phyloP scores from a whole-genome alignment of 1,284 basidiomycete species.

The Stygiomarasmius scandens region DNA sequence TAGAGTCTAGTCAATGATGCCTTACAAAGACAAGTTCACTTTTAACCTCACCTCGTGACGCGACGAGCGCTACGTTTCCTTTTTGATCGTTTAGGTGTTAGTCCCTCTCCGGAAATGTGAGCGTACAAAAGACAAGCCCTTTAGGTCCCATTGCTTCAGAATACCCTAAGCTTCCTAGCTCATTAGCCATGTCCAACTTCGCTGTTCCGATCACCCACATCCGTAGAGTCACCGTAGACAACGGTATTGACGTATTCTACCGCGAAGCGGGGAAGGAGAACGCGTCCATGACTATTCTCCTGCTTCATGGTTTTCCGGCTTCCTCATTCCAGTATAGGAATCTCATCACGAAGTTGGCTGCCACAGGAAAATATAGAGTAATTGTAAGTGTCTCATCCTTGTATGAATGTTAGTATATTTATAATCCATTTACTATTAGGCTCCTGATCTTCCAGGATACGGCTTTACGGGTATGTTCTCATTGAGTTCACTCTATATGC shows the following conservation, averaged over 20 bases:
- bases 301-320: constrained; percentile 50
- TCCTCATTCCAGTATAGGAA: constrained; percentile 51
- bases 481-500: background rate
- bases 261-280: constrained; percentile 36
- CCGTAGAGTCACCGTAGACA: constrained; percentile 31
- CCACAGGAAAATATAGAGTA: constrained; percentile 38
- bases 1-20: no score
- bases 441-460: constrained; percentile 54
- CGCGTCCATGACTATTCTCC: constrained; percentile 42
- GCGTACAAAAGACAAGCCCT: no score
- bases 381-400: constrained; percentile 26
- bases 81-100: no score
- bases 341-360: constrained; percentile 44
- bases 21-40: no score
- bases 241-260: constrained; percentile 43
- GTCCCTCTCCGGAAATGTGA: no score
- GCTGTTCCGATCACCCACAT: background rate
- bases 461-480: constrained; percentile 40
- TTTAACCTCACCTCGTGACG: no score
- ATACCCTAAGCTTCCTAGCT: no score
- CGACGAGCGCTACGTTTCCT: no score
- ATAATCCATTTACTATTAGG: constrained; percentile 15
- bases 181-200: no score
- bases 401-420: background rate
- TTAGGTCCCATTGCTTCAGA: no score